A percentile compares a stretch with the other conserved stretches of the same genome.
phyloP scores from a whole-genome alignment of 768 basidiomycete genomes.

The Suillus discolor region DNA sequence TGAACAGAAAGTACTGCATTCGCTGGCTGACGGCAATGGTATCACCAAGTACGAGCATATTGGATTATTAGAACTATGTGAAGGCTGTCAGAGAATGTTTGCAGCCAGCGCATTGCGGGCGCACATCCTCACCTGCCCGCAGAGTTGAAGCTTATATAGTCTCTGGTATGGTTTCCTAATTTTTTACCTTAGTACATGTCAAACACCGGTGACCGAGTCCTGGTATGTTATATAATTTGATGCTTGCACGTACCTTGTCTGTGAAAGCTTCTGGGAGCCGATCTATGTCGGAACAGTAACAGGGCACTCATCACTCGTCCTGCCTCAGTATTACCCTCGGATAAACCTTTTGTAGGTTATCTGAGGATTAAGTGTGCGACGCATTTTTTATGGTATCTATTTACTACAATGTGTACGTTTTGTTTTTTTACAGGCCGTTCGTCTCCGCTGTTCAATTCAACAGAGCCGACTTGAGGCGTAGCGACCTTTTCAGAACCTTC shows the following conservation, averaged over 20 bases:
- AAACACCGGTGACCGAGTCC: background rate
- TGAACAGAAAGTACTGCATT: background rate
- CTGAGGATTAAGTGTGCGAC: too few species aligned
- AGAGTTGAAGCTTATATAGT: background rate
- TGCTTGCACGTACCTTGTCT: background rate
- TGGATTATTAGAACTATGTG: background rate
- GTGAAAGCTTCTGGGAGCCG: too few species aligned
- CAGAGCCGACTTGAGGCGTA: too few species aligned
- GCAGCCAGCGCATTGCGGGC: background rate
- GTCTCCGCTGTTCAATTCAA: too few species aligned
- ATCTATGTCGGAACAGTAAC: too few species aligned
- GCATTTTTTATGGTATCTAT: too few species aligned
- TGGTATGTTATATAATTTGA: background rate
- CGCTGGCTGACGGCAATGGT: background rate
- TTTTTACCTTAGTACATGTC: background rate
- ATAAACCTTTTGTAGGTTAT: too few species aligned
- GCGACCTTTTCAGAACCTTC: too few species aligned
- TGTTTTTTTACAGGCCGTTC: too few species aligned
- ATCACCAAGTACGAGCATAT: background rate
- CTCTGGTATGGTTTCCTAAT: background rate
- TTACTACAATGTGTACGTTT: too few species aligned
- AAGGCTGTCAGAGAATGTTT: background rate
- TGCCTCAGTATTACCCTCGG: too few species aligned
- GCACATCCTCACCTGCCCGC: background rate
- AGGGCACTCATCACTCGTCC: too few species aligned